Evolutionary conservation across 768 basidiomycete genomes (phyloP).

Genomic region (Mycena albidolilacea): DNA sequence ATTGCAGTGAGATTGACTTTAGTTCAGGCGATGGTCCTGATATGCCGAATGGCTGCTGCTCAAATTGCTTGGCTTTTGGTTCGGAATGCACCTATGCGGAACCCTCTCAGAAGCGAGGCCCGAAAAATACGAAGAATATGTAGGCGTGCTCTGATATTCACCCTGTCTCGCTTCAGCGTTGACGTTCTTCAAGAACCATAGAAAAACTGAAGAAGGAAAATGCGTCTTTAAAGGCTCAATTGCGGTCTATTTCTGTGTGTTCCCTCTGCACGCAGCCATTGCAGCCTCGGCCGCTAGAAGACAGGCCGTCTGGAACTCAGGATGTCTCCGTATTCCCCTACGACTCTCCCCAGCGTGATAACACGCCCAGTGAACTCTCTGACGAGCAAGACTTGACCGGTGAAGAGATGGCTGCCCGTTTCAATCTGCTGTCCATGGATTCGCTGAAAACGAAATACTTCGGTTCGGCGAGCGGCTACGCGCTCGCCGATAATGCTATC

Average conservation of each 20-base stretch:
- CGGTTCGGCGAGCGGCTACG: background rate
- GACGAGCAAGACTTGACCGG: background rate
- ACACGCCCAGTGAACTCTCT: background rate
- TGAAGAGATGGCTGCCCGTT: background rate
- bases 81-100: conserved; percentile 25
- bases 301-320: background rate
- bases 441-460: background rate
- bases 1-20: background rate
- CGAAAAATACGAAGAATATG: conserved; percentile 4
- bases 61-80: conserved; percentile 28
- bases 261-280: background rate
- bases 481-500: background rate
- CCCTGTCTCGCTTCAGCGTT: conserved; percentile 36
- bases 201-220: conserved; percentile 62
- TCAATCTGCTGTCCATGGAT: background rate
- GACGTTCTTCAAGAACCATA: conserved; percentile 46
- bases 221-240: background rate
- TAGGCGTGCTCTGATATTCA: background rate
- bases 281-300: background rate
- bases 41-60: conserved; percentile 10
- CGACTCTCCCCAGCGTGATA: background rate
- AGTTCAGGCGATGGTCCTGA: conserved; percentile 29
- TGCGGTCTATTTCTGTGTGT: background rate
- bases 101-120: conserved; percentile 25
- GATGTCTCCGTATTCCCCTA: background rate